Evolutionary conservation across 257 asterid genomes (phyloP).

Genomic region (Rauvolfia tetraphylla): DNA sequence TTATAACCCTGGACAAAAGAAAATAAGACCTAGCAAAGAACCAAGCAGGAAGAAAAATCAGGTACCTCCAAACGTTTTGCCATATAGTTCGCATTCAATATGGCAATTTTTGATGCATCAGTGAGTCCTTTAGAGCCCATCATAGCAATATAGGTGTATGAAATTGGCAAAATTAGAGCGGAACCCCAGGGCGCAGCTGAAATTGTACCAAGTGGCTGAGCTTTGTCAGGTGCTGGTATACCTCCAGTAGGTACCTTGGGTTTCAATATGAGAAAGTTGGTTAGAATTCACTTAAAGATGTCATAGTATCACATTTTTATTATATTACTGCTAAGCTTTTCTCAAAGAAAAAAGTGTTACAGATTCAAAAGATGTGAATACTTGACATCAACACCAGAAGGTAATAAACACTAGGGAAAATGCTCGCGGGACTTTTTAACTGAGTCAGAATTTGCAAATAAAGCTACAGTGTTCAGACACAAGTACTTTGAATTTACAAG

Average conservation of each 20-base stretch:
- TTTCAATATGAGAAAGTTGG: constrained; percentile 4
- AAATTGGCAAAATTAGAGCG: constrained; percentile 93
- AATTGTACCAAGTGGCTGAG: constrained; percentile 85
- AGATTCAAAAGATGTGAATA: background rate
- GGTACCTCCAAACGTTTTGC: constrained; percentile 91
- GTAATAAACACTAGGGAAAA: background rate
- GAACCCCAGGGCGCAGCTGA: constrained; percentile 99
- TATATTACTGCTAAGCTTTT: background rate
- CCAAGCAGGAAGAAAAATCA: constrained; percentile 7
- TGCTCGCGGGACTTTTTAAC: background rate
- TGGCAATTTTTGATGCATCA: constrained; percentile 93
- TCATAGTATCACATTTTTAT: background rate
- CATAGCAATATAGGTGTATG: constrained; percentile 94
- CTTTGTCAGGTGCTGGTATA: constrained; percentile 72
- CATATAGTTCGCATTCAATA: constrained; percentile 93
- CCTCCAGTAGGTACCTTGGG: constrained; percentile 87
- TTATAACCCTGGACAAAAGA: background rate
- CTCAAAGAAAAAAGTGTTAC: background rate
- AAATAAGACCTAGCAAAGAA: background rate
- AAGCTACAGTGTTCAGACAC: background rate
- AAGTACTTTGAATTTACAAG: background rate
- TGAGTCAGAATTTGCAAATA: background rate
- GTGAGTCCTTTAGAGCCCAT: constrained; percentile 94
- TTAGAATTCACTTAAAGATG: constrained; percentile 1
- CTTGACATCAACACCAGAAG: background rate